Evolutionary conservation across 2,329 filamentous ascomycete species (phyloP).

Genomic region (Aspergillus latus): DNA sequence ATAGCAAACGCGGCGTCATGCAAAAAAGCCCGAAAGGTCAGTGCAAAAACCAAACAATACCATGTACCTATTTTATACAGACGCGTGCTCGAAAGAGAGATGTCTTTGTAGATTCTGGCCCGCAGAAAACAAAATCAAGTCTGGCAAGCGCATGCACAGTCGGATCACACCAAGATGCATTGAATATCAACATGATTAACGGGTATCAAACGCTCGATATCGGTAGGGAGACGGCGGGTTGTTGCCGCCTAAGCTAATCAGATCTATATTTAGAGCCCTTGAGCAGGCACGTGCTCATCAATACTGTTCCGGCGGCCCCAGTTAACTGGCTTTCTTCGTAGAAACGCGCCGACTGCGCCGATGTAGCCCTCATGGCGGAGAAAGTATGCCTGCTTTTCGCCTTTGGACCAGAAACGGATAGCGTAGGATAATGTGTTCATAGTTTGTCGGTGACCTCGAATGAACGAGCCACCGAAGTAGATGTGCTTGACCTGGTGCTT

Average conservation of each 20-base stretch:
- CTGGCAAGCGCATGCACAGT: slow-evolving; percentile 8
- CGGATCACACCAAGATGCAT: slow-evolving; percentile 12
- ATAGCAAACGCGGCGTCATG: background rate
- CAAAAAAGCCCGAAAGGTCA: background rate
- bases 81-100: slow-evolving; percentile 10
- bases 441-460: slow-evolving; percentile 91
- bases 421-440: slow-evolving; percentile 97
- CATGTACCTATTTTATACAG: slow-evolving; percentile 6
- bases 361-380: slow-evolving; percentile 93
- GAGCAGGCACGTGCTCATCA: slow-evolving; percentile 49
- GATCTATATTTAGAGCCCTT: slow-evolving; percentile 15
- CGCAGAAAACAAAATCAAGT: slow-evolving; percentile 8
- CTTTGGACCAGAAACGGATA: slow-evolving; percentile 96
- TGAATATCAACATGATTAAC: slow-evolving; percentile 17
- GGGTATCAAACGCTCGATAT: slow-evolving; percentile 24
- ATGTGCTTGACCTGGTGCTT: slow-evolving; percentile 89
- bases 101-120: slow-evolving; percentile 6
- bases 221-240: background rate
- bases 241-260: slow-evolving; percentile 9
- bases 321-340: slow-evolving; percentile 84
- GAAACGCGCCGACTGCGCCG: slow-evolving; percentile 87
- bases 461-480: slow-evolving; percentile 97
- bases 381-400: slow-evolving; percentile 93
- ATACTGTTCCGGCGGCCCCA: slow-evolving; percentile 85
- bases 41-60: background rate